Evolutionary conservation across 306 rosid species (phyloP), one percentile per base, ranked within the genome.

Genomic region (Dalbergia cochinchinensis): DNA sequence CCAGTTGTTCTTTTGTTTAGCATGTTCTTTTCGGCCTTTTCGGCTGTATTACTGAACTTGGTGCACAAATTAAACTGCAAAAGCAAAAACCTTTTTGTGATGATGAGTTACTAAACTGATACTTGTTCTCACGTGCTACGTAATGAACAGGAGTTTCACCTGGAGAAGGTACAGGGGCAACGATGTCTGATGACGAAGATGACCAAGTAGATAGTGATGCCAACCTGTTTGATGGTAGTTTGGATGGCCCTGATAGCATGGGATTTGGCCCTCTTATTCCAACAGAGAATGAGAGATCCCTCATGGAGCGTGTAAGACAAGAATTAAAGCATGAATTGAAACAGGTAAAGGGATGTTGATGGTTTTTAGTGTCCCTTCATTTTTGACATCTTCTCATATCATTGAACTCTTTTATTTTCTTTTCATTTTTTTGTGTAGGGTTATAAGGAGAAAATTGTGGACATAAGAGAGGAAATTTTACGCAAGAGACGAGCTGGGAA

Each of bases 221-320:
- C 57, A 90, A 89, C 80, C 65, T 92, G 76, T 92, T 92, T 64
- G 98, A 90, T 80, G 90, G 87, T 12, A 85, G 88, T 47, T 83
- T 91, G 60, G 98, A 93, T 3, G 92, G 93, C 11, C 69, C 86
- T 34, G 98, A 94, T 84, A 90, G 65, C 87, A 88, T 91, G 94
- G 98, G 97, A n/a, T 92, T 92, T 83, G 98, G 98, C 78, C 98
- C 98, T 84, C 98, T 94, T 20, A 71, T 94, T 84, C 98, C 97
- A 3, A 94, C 98, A 11, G 98, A 94, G 91, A 92, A 80, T 53
- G 98, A 94, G 77, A 90, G 97, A 74, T 94, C 98, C 37, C 82
- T 94, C 65, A 94, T 94, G 96, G 98, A 94, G 86, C 93, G 98
- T 7, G 98, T 94, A 31, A 88, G 98, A 84, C 97, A 89, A 77